phyloP scores from a whole-genome alignment of 176 grass and related monocot genomes.

The Hsuehochloa calcarea region DNA sequence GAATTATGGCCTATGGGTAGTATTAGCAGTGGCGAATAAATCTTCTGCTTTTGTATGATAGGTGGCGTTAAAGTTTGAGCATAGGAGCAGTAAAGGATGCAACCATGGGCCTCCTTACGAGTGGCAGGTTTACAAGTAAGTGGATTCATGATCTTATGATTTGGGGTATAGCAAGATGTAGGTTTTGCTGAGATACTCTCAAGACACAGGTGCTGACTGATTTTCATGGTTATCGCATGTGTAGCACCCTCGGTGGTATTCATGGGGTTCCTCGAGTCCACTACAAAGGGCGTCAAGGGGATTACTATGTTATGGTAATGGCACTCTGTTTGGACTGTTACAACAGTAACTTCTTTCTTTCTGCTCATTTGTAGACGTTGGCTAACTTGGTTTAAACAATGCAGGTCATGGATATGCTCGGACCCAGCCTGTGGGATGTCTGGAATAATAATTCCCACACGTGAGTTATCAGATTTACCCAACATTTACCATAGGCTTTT shows the following conservation, averaged over 20 bases:
- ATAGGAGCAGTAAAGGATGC: slow-evolving; percentile 93
- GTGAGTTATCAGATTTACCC: slow-evolving; percentile 53
- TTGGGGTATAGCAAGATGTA: slow-evolving; percentile 22
- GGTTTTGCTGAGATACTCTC: slow-evolving; percentile 15
- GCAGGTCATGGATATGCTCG: slow-evolving; percentile 99
- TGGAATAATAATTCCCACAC: slow-evolving; percentile 83
- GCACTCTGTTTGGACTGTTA: slow-evolving; percentile 7
- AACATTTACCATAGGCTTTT: slow-evolving; percentile 26
- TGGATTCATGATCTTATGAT: slow-evolving; percentile 29
- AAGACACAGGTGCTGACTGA: neutral
- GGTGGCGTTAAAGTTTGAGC: slow-evolving; percentile 97
- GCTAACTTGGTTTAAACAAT: slow-evolving; percentile 45
- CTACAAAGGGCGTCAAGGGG: slow-evolving; percentile 93
- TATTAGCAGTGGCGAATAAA: slow-evolving; percentile 7
- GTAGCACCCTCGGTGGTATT: slow-evolving; percentile 69
- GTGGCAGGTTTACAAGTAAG: slow-evolving; percentile 96
- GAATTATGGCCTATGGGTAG: neutral
- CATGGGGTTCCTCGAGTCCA: slow-evolving; percentile 92
- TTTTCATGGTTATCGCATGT: slow-evolving; percentile 29
- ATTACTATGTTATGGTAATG: slow-evolving; percentile 95
- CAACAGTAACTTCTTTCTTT: slow-evolving; percentile 11
- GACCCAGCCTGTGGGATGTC: slow-evolving; percentile 95
- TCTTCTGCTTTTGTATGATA: slow-evolving; percentile 26
- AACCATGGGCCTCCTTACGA: slow-evolving; percentile 87
- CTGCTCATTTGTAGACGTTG: slow-evolving; percentile 15